phyloP scores from a whole-genome alignment of 2,329 filamentous ascomycete genomes.

The Colletotrichum sp. region DNA sequence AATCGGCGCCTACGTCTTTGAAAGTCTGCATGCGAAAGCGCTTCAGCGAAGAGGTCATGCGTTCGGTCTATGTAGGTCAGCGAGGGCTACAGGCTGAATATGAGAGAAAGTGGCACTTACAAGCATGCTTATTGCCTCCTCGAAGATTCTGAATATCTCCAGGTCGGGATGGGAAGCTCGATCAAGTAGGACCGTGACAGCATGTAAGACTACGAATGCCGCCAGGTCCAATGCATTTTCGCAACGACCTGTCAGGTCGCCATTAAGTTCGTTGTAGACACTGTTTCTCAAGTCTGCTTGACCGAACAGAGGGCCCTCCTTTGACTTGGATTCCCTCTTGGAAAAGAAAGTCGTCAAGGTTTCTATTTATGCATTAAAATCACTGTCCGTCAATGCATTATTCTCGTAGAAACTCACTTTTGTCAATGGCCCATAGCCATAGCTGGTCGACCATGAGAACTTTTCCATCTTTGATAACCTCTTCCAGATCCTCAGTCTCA shows the following conservation, averaged over 20 bases:
- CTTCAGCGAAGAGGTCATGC: conserved; percentile 66
- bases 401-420: conserved; percentile 38
- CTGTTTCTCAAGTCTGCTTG: conserved; percentile 67
- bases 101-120: conserved; percentile 35
- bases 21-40: conserved; percentile 64
- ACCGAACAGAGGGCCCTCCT: conserved; percentile 59
- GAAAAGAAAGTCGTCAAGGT: conserved; percentile 61
- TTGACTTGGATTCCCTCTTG: conserved; percentile 56
- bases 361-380: conserved; percentile 32
- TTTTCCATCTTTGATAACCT: conserved; percentile 54
- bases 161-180: conserved; percentile 63
- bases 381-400: not conserved
- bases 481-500: conserved; percentile 33
- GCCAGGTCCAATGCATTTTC: conserved; percentile 67
- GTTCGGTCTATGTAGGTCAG: conserved; percentile 52
- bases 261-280: conserved; percentile 69
- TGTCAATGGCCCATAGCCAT: conserved; percentile 65
- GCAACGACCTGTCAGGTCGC: conserved; percentile 65
- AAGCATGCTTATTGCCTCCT: conserved; percentile 67
- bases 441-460: conserved; percentile 71
- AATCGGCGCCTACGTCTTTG: conserved; percentile 33
- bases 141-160: conserved; percentile 68
- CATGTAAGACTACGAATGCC: conserved; percentile 64
- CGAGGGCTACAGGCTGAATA: not conserved
- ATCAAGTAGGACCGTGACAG: conserved; percentile 65